Base-by-base conservation (phyloP, 2,329 filamentous ascomycete species). In the Dothidotthia symphoricarpi region DNA sequence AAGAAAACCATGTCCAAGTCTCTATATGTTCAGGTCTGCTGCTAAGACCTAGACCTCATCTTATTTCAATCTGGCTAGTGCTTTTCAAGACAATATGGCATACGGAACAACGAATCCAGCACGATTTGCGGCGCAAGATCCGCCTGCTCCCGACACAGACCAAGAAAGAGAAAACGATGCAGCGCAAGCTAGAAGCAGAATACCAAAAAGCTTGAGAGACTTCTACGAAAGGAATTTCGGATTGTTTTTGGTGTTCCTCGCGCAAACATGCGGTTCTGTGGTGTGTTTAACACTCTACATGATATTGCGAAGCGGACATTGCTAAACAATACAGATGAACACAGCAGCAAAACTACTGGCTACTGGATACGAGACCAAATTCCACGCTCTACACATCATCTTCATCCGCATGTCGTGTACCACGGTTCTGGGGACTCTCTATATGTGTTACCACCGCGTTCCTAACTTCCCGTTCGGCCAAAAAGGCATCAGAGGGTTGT, bases 391-490 rank as follows among this genome's bases (percentile, higher is more conserved):
- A 28, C 54, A 77, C 67, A 82, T 94, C 46, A 77, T 95, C 11
- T 88, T 94, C 54, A 77, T 80, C 6, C 79, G 89, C 37, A 89
- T 93, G 80, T 71, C 72, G 38, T 76, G 89, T 43, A 94, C 89
- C 0, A 73, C 79, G 2, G 30, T 85, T 2, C 72, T 82, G 32
- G 83, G 83, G 41, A 77, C 75, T 31, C 41, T 74, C 3, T 94
- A 89, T 64, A 89, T 91, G 80, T 83, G 78, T 74, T 82, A 75
- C 55, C 77, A 72, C 30, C 71, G 74, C 10, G 47, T 52, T 5
- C 56, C 49, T 6, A 47, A 57, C n/a, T 59, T 56, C 15, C 56
- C 56, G 6, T 27, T 54, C 4, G 58, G 55, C 7, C 19, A 41
- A 22, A 48, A 25, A 7, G 56, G 47, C 1, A 50, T 61, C 5